These are phyloP conservation scores for Tephrocybe rancida DNA, from an alignment of 768 basidiomycete genomes.

Conservation along the genomic window DNA sequence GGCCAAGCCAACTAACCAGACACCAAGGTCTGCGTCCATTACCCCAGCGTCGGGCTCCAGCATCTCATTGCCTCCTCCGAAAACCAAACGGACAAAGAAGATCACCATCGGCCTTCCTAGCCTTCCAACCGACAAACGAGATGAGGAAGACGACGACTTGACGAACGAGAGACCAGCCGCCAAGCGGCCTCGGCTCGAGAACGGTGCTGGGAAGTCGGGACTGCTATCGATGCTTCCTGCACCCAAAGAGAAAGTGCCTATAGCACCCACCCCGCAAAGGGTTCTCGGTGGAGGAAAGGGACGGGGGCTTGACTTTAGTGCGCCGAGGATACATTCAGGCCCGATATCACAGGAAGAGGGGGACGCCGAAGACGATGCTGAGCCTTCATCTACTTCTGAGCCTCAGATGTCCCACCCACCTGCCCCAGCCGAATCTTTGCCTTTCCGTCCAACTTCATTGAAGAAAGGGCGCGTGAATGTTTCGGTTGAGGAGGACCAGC, in stretches of 20 bases:
- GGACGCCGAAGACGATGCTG: conserved; percentile 26
- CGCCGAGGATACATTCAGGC: conserved; percentile 17
- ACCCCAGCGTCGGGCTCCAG: conserved; percentile 20
- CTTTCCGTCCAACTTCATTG: conserved; percentile 63
- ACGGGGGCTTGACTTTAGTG: conserved; percentile 63
- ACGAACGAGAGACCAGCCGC: conserved; percentile 49
- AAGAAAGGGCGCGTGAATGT: conserved; percentile 62
- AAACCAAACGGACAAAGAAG: conserved; percentile 57
- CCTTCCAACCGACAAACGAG: conserved; percentile 33
- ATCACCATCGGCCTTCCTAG: conserved; percentile 61
- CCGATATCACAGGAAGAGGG: conserved; percentile 17
- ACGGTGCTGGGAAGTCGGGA: conserved; percentile 64
- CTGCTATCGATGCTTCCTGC: conserved; percentile 75
- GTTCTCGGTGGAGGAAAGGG: conserved; percentile 68
- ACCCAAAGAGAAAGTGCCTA: conserved; percentile 59
- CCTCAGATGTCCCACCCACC: conserved; percentile 8
- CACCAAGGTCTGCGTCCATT: conserved; percentile 17
- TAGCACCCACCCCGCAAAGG: conserved; percentile 45
- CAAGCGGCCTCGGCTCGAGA: conserved; percentile 57
- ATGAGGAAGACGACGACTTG: conserved; percentile 40
- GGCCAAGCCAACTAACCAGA: conserved; percentile 6
- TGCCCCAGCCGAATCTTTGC: conserved; percentile 32
- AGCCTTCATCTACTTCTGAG: conserved; percentile 3
- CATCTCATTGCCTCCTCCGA: conserved; percentile 22
- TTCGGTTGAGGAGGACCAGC: conserved; percentile 45